Percentiles rank a stretch among this genome's conserved stretches.
Conservation (phyloP, 2,329 filamentous ascomycete genomes). For the Alternaria sp. region DNA sequence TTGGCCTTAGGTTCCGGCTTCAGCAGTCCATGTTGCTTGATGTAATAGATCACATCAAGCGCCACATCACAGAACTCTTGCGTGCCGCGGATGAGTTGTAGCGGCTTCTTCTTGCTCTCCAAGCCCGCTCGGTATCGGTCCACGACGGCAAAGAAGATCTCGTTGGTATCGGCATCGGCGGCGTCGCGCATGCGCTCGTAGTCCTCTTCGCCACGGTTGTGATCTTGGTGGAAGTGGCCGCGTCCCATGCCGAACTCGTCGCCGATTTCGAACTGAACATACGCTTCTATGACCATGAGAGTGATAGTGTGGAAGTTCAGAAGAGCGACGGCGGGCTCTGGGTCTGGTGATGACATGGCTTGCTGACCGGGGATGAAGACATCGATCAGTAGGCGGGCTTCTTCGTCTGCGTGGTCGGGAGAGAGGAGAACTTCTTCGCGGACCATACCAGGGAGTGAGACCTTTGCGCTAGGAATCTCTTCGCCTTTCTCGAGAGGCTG, state of each 20-base stretch:
- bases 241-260: slow-evolving; percentile 24
- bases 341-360: slow-evolving; percentile 21
- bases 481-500: slow-evolving; percentile 12
- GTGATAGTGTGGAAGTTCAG: slow-evolving; percentile 45
- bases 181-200: slow-evolving; percentile 14
- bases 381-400: slow-evolving; percentile 33
- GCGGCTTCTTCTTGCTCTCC: slow-evolving; percentile 17
- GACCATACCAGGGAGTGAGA: slow-evolving; percentile 48
- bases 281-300: slow-evolving; percentile 40
- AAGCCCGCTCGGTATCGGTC: slow-evolving; percentile 42
- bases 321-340: slow-evolving; percentile 26
- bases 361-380: slow-evolving; percentile 39
- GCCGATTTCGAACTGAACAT: slow-evolving; percentile 32
- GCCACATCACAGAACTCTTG: slow-evolving; percentile 45
- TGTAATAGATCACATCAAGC: slow-evolving; percentile 37
- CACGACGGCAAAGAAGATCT: slow-evolving; percentile 41
- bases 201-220: slow-evolving; percentile 4
- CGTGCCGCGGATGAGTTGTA: slow-evolving; percentile 29
- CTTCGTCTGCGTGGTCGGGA: slow-evolving; percentile 29
- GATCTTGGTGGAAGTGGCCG: slow-evolving; percentile 11
- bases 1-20: slow-evolving; percentile 3
- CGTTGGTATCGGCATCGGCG: slow-evolving; percentile 26
- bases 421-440: slow-evolving; percentile 39
- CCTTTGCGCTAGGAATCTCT: slow-evolving; percentile 29
- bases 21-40: slow-evolving; percentile 36